Conservation (phyloP, 2,329 filamentous ascomycete genomes). For the Fusarium sp. region DNA sequence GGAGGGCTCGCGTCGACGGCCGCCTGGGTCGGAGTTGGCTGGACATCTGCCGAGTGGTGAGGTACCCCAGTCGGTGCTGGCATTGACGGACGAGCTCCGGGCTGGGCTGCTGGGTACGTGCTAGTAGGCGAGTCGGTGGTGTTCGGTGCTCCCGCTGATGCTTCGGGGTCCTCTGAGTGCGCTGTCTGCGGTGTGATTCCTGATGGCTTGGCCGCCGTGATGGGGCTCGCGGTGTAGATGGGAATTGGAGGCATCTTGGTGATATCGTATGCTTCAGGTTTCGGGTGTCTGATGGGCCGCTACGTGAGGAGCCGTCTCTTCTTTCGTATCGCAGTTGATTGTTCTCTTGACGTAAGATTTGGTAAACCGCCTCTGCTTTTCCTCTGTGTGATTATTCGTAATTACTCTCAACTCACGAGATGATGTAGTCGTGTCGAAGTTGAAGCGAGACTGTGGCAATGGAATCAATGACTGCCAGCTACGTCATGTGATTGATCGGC, state of each 20-base stretch:
- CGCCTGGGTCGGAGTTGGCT: conserved; percentile 58
- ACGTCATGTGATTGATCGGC: conserved; percentile 37
- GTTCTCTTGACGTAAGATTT: neutral
- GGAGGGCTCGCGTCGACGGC: conserved; percentile 56
- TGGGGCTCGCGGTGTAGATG: conserved; percentile 69
- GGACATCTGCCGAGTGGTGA: conserved; percentile 50
- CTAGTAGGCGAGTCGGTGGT: conserved; percentile 49
- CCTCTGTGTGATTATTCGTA: neutral
- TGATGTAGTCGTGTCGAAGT: conserved; percentile 25
- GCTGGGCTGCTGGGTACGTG: conserved; percentile 44
- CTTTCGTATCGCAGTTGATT: neutral
- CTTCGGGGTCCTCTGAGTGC: conserved; percentile 34
- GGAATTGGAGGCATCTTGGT: conserved; percentile 70
- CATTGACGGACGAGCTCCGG: conserved; percentile 50
- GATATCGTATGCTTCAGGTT: neutral
- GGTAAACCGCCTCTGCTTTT: neutral
- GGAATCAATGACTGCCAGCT: conserved; percentile 15
- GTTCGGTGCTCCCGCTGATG: conserved; percentile 34
- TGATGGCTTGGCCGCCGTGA: conserved; percentile 66
- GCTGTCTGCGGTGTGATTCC: conserved; percentile 62
- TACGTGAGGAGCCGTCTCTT: neutral
- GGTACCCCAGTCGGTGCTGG: conserved; percentile 57
- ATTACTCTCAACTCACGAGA: neutral
- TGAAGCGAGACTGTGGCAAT: conserved; percentile 28
- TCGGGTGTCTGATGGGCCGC: neutral